Evolutionary conservation across 805 yeast species (phyloP), one percentile per base, ranked within the genome.

Genomic region (Naumovozyma castellii): DNA sequence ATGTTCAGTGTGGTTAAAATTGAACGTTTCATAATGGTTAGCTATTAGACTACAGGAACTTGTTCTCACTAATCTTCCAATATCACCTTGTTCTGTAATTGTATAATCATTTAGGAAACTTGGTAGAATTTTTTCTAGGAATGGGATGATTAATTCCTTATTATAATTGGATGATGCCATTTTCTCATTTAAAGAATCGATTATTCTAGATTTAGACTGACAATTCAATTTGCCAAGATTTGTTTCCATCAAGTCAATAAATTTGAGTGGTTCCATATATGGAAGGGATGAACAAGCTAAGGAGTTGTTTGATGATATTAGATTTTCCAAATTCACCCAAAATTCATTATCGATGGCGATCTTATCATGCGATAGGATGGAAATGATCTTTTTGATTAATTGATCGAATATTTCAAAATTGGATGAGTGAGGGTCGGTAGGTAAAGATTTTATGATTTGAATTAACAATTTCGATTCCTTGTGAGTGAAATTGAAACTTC

Each of bases 41-140:
- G 44, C 38, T 0, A 79, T 56, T 2, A 76, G 50, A 4, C 48
- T 29, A 2, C 82, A 54, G 1, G 79, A 65, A 0, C 79, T 69
- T 1, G 54, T 46, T 35, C 97, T 64, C 1, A 86, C 72, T 49
- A 76, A 72, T 35, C 84, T 75, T 2, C 97, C 97, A n/a, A 87
- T 88, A 62, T 88, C 97, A 8, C 97, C 97, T 52, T 84, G 82
- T 19, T 75, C 75, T 0, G 90, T 83, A 2, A 73, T 63, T 0
- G 94, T 75, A 56, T 87, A 86, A 50, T 88, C 96, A 45, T 80
- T 79, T 12, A 90, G 58, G 27, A 75, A 71, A 1, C 17, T 18
- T 13, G 15, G n/a, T 14, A 34, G 13, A 22, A 22, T 22, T 22
- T 22, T 22, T 22, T 22, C 9, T 22, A 22, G 27, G 10, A 22